Evolutionary conservation across 1,284 basidiomycete genomes (phyloP).

Genomic region (Trichosporon asahii): DNA sequence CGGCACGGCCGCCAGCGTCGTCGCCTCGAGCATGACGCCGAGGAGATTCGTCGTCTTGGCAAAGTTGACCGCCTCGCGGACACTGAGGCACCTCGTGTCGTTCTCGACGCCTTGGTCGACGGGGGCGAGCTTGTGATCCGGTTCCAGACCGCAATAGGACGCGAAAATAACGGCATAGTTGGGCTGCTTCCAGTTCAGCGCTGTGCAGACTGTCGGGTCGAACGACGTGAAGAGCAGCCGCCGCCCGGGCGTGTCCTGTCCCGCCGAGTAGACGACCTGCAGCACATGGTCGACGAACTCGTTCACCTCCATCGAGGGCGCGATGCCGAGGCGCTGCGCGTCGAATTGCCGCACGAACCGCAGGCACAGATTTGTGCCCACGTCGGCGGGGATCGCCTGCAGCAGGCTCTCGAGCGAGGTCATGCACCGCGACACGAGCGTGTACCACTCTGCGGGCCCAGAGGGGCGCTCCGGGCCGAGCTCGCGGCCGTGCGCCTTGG

Average conservation of each 20-base stretch:
- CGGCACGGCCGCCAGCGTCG: constrained; percentile 72
- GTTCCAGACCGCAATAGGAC: constrained; percentile 72
- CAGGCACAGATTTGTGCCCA: constrained; percentile 77
- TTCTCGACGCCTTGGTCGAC: constrained; percentile 52
- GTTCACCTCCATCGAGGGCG: constrained; percentile 65
- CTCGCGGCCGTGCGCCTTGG: constrained; percentile 57
- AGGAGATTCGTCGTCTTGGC: constrained; percentile 90
- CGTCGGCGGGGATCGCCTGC: constrained; percentile 67
- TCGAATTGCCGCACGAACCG: constrained; percentile 60
- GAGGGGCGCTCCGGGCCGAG: constrained; percentile 40
- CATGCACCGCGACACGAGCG: constrained; percentile 60
- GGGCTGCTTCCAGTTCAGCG: constrained; percentile 97
- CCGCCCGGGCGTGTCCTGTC: constrained; percentile 55
- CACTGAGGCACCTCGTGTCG: constrained; percentile 62
- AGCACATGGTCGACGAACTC: constrained; percentile 76
- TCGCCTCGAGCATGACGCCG: constrained; percentile 87
- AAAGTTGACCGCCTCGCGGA: constrained; percentile 89
- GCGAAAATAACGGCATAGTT: constrained; percentile 98
- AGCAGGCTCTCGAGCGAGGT: constrained; percentile 68
- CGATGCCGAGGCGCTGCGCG: constrained; percentile 55
- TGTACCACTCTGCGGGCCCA: constrained; percentile 60
- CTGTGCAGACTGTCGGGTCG: constrained; percentile 71
- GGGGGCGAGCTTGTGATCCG: constrained; percentile 38
- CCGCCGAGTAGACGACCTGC: constrained; percentile 68
- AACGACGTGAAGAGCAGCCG: constrained; percentile 85